Evolutionary conservation across 768 basidiomycete genomes (phyloP).

Genomic region (Rubroboletus satanas): DNA sequence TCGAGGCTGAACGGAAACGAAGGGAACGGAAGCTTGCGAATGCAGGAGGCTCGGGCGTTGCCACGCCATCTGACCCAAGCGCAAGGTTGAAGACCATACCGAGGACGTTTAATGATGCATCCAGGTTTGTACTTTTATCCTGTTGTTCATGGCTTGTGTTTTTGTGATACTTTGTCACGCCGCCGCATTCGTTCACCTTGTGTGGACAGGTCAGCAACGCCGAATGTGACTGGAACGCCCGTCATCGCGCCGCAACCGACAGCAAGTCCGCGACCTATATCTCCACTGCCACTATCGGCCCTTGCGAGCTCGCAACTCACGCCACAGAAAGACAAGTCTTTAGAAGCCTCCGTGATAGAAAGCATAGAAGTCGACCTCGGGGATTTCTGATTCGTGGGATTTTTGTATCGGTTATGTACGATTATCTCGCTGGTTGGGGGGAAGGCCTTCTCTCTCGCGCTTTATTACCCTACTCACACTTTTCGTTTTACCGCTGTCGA

Average conservation of each 20-base stretch:
- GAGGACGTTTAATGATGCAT: constrained; percentile 50
- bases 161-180: constrained; percentile 20
- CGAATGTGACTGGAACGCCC: constrained; percentile 49
- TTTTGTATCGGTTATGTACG: constrained; percentile 1
- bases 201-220: constrained; percentile 36
- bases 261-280: constrained; percentile 32
- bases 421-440: neutral
- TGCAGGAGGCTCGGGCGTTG: constrained; percentile 33
- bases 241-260: constrained; percentile 30
- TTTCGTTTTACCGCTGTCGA: neutral
- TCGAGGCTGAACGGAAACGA: constrained; percentile 65
- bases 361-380: constrained; percentile 74
- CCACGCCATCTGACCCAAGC: constrained; percentile 54
- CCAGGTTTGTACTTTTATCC: constrained; percentile 49
- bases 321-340: constrained; percentile 37
- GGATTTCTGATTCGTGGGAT: constrained; percentile 50
- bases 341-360: constrained; percentile 59
- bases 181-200: constrained; percentile 5
- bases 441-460: neutral
- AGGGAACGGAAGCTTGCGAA: constrained; percentile 59
- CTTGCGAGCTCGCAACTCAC: constrained; percentile 24
- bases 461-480: neutral
- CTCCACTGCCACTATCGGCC: constrained; percentile 32
- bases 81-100: constrained; percentile 66
- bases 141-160: constrained; percentile 9